Evolutionary conservation across 805 yeast genomes (phyloP), one percentile per base, ranked within the genome.

Genomic region (Candida arabinofermentans): DNA sequence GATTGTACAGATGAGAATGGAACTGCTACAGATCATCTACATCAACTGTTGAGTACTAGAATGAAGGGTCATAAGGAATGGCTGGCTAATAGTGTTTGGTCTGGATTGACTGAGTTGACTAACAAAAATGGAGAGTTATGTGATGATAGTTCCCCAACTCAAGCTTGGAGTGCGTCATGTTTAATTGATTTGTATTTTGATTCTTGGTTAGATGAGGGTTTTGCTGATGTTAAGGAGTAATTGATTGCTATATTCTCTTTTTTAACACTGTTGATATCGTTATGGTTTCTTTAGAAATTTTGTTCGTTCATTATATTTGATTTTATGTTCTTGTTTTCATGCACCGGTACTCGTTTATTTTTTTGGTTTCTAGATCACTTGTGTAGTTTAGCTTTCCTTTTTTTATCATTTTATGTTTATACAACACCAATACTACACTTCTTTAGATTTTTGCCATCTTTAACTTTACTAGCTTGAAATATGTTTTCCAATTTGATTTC

Each of bases 121-220:
- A 88, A 91, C 57, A 87, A 86, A 63, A 81, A 84, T 54, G 98
- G 98, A 2, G 81, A 69, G 24, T 53, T 79, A 8, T 91, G 99
- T 60, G 56, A 59, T 14, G 98, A 93, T 61, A 86, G 96, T 2
- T 85, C 95, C 49, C 96, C 97, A 3, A 83, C 97, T 0, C 99
- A 91, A 61, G 97, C 98, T 0, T 91, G 99, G 99, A 86, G 96
- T 58, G 67, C 91, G 0, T 82, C 93, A 2, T 86, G 96, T 54
- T 64, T 93, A 43, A 62, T 91, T 24, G 98, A 91, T 60, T 65
- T 91, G 40, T 86, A 78, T 60, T 72, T 74, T 48, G 96, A 88
- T 55, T 60, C 77, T 21, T 78, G 78, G 76, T 36, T 16, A 5
- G 50, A 34, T 31, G 61, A 58, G 21, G 46, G 46, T 9, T 41